Conservation (phyloP, 257 asterid genomes). For the Primulina huaijiensis region DNA sequence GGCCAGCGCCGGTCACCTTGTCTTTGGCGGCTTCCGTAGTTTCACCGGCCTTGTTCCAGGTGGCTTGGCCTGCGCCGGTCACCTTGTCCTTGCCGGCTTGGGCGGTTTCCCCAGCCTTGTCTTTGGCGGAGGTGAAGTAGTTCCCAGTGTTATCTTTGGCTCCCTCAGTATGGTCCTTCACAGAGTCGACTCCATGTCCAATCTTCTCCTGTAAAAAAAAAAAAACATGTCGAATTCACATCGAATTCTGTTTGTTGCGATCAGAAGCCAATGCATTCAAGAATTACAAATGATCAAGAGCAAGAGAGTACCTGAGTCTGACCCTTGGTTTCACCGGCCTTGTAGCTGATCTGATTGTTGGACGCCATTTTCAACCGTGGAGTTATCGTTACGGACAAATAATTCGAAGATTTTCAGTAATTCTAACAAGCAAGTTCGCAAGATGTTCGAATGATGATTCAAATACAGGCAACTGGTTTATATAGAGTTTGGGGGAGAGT, state of each 20-base stretch:
- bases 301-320: conserved; percentile 49
- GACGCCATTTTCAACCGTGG: conserved; percentile 47
- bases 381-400: too few species aligned
- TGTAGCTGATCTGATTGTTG: conserved; percentile 43
- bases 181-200: conserved; percentile 43
- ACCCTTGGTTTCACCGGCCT: conserved; percentile 83
- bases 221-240: too few species aligned
- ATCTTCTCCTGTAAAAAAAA: conserved; percentile 49
- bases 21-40: background rate
- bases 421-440: too few species aligned
- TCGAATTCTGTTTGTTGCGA: too few species aligned
- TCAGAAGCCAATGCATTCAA: too few species aligned
- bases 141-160: background rate
- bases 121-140: background rate
- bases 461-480: conserved; percentile 7
- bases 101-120: background rate
- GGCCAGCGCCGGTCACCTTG: background rate
- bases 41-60: too few species aligned
- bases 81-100: too few species aligned
- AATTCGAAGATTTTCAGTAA: too few species aligned
- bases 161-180: conserved; percentile 39
- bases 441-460: background rate
- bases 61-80: too few species aligned
- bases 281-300: too few species aligned
- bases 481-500: background rate